These are phyloP conservation scores for Exophiala lecanii-corni DNA, from an alignment of 2,329 filamentous ascomycete genomes.

Conservation along the genomic window DNA sequence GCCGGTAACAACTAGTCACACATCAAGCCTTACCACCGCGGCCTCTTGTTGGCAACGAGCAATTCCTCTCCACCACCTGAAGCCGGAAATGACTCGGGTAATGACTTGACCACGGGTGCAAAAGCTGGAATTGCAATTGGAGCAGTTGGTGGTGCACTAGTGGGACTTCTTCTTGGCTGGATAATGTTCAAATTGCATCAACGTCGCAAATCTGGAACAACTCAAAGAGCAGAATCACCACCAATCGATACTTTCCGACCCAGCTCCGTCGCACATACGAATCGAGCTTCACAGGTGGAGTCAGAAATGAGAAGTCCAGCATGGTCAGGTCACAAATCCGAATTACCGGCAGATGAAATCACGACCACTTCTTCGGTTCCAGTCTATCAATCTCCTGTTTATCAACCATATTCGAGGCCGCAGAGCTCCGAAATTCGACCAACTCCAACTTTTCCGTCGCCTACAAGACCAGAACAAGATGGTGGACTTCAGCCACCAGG, in stretches of 20 bases:
- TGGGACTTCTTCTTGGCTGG: neutral
- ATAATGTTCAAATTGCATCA: neutral
- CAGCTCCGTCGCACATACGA: too few species aligned
- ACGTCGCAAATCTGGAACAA: neutral
- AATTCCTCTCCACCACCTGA: neutral
- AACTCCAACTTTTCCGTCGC: conserved; percentile 12
- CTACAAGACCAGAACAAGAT: conserved; percentile 11
- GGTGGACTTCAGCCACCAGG: conserved; percentile 17
- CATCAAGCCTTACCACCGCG: neutral
- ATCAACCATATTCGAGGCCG: conserved; percentile 11
- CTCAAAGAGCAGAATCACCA: neutral
- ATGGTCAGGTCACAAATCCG: conserved; percentile 24
- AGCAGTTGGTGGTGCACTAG: neutral
- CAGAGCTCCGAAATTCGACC: conserved; percentile 9
- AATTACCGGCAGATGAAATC: conserved; percentile 21
- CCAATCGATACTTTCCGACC: too few species aligned
- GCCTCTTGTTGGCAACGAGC: neutral
- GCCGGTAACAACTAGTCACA: neutral
- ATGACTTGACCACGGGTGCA: neutral
- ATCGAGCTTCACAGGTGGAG: conserved; percentile 3
- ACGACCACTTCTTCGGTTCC: conserved; percentile 5
- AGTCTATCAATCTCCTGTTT: conserved; percentile 2
- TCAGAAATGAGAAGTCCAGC: conserved; percentile 18
- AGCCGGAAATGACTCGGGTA: neutral
- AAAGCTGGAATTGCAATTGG: neutral